Base-by-base conservation (phyloP, 2,329 filamentous ascomycete genomes). In the Nemania diffusa region DNA sequence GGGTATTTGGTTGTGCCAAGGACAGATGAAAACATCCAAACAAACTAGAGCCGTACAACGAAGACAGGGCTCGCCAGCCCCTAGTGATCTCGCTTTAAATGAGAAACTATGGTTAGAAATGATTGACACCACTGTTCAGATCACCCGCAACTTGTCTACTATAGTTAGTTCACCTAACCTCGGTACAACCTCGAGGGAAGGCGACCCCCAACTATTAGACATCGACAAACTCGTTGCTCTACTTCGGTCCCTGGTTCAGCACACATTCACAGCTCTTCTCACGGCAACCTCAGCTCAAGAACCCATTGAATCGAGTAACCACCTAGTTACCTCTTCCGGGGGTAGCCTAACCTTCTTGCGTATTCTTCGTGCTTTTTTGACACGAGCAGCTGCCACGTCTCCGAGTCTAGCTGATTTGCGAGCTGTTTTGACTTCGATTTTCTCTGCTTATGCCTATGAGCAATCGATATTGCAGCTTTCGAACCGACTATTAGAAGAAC, bases 391-490 rank as follows among this genome's bases (percentile, higher is more conserved):
- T 0, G 86, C 88, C 26, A 90, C 91, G 20, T 97, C 94, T 0
- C 94, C 96, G 0, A 97, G 92, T 13, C 84, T 99, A 1, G 91
- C 93, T 1, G 94, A 98, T 76, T 85, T 99, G 2, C 91, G 96
- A 51, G 88, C 88, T 6, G 94, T 98, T 0, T 86, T 99, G 1
- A 84, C 89, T 0, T 96, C 94, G 13, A 95, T 99, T 62, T 98
- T 99, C 80, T 90, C 95, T 0, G 95, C 96, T 0, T 99, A 99
- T 77, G 91, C 94, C 0, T 97, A 98, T 77, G 96, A 99, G 79
- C 92, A 95, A 78, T 94, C 92, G 0, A 92, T 99, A 17, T 85
- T 99, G 22, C 85, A 87, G 1, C 87, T 99, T 2, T 93, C 96
- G 0, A 97, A 95, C 77, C 87, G 91, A 3, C 89, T 99, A 63